These are phyloP conservation scores for Takakia lepidozioides DNA, from an alignment of 225 moss, liverwort and hornwort species.

Conservation along the genomic window DNA sequence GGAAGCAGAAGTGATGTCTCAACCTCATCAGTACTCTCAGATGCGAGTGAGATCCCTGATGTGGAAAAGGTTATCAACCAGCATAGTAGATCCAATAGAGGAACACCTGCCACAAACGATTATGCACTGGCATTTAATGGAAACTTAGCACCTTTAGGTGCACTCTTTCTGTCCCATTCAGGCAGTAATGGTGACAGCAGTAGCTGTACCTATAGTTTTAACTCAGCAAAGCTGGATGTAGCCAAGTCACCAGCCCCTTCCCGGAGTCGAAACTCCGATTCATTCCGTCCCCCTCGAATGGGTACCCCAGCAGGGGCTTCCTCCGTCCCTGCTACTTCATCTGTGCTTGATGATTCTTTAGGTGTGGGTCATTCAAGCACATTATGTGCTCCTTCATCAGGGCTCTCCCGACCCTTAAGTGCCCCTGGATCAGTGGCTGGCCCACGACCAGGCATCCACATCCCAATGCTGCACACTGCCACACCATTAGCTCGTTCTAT, in stretches of 20 bases:
- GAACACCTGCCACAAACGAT: constrained; percentile 35
- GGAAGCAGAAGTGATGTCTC: constrained; percentile 44
- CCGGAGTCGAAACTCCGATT: constrained; percentile 75
- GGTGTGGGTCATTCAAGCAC: constrained; percentile 42
- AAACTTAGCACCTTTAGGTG: constrained; percentile 23
- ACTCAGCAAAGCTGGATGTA: constrained; percentile 41
- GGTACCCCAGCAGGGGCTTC: constrained; percentile 39
- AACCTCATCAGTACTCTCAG: constrained; percentile 30
- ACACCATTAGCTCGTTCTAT: constrained; percentile 74
- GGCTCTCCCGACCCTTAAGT: constrained; percentile 71
- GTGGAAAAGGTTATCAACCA: constrained; percentile 33
- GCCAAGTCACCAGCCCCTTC: constrained; percentile 27
- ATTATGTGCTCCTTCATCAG: constrained; percentile 32
- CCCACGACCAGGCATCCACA: constrained; percentile 41
- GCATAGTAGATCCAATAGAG: constrained; percentile 27
- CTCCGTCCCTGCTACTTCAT: constrained; percentile 20
- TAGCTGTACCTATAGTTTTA: constrained; percentile 36
- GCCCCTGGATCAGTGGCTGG: constrained; percentile 70
- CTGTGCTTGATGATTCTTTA: constrained; percentile 44
- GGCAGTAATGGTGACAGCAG: constrained; percentile 29
- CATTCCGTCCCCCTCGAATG: constrained; percentile 69
- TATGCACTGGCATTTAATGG: constrained; percentile 37
- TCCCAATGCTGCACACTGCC: constrained; percentile 41
- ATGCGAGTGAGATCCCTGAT: constrained; percentile 30
- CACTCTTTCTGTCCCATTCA: constrained; percentile 15